These are phyloP conservation scores for Populus nigra DNA, from an alignment of 345 rosid species.

Conservation along the genomic window DNA sequence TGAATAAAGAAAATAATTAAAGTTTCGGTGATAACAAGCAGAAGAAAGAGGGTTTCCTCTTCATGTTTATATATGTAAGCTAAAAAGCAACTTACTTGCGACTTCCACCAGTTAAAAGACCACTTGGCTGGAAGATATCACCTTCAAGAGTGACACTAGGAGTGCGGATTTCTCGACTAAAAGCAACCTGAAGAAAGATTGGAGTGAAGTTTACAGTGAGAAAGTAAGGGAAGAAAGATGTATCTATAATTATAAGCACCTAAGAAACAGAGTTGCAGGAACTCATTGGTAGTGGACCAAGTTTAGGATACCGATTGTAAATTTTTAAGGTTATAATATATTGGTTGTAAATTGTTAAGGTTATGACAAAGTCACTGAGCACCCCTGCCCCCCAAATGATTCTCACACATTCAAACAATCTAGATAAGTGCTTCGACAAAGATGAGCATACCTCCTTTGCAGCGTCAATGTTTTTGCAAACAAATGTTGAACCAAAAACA, in stretches of 20 bases:
- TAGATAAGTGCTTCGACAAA: conserved; percentile 1
- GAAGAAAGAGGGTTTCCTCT: background rate
- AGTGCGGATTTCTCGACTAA: conserved; percentile 58
- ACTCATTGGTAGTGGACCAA: background rate
- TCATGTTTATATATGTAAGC: background rate
- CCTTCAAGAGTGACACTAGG: conserved; percentile 96
- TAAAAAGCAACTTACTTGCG: conserved; percentile 53
- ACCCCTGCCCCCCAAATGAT: background rate
- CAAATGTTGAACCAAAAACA: conserved; percentile 91
- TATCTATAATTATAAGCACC: background rate
- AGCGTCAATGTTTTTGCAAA: conserved; percentile 78
- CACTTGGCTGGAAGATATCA: conserved; percentile 92
- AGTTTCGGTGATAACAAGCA: background rate
- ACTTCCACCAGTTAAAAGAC: conserved; percentile 96
- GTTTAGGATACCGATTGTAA: background rate
- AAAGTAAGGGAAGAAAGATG: background rate
- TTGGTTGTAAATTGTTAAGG: too few relatives aligned
- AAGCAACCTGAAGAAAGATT: conserved; percentile 66
- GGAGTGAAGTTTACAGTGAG: background rate
- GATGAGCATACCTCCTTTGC: conserved; percentile 72
- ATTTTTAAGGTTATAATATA: background rate
- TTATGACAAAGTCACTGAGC: background rate
- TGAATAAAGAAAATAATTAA: background rate
- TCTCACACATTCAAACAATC: background rate
- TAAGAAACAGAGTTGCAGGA: background rate